Base-by-base conservation (phyloP, 148 eudicot genomes). In the Fagopyrum tataricum region DNA sequence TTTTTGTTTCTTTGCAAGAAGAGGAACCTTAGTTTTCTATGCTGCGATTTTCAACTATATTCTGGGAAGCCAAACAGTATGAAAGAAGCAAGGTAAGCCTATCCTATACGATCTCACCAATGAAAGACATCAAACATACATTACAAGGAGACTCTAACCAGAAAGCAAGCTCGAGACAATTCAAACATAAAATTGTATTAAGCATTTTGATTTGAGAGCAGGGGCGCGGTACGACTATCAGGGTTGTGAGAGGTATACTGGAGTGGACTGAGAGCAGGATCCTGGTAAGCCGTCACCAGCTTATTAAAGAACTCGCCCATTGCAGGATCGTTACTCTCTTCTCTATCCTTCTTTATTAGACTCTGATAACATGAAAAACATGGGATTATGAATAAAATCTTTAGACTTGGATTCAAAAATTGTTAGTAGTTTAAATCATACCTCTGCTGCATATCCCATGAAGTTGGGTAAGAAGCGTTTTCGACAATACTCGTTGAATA, bases 391-490 rank as follows among this genome's bases (percentile, higher is more conserved):
- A 7, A 53, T 14, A 26, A 39, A 70, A 43, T 3, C 37, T 2
- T 31, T 31, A 31, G 37, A 31, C 37, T 31, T 31, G 37, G 37
- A 31, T 31, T 31, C 1, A 31, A 31, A 31, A 31, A 31, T 31
- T 31, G 37, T 31, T 23, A 39, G 2, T 8, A 24, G 66, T 24
- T 8, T 23, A 21, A 21, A 49, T 23, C 79, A 71, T 89, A 91
- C 97, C 97, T 89, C 85, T 7, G 87, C 84, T 40, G 97, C 80
- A 75, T 79, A 85, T 46, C 82, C 84, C 31, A 37, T 43, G 64
- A 91, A 91, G 71, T 84, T 87, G 17, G 97, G 97, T 48, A 81
- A 85, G 79, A 89, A 91, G 31, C 97, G 87, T 61, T 87, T 85
- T 44, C 91, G 82, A 79, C 97, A 91, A 49, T 89, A 91, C 70